These are phyloP conservation scores for Diaporthe eres DNA, from an alignment of 2,329 filamentous ascomycete genomes.

Conservation along the genomic window DNA sequence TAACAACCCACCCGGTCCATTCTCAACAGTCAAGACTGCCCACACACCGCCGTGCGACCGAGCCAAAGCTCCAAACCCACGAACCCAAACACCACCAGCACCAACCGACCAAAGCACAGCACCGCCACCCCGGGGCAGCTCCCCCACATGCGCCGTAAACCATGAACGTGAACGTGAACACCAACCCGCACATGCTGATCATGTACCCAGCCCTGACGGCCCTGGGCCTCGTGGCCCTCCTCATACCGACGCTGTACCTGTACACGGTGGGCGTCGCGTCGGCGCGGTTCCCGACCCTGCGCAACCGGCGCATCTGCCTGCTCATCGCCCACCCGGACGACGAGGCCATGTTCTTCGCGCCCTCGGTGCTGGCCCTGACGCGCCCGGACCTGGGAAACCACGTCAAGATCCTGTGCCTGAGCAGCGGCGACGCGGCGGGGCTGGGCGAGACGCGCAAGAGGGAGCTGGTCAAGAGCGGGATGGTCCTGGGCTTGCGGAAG, in stretches of 20 bases:
- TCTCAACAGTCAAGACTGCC: background rate
- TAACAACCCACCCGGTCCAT: background rate
- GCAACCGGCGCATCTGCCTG: conserved; percentile 89
- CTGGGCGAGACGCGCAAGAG: conserved; percentile 85
- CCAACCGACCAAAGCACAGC: background rate
- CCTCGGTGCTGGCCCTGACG: conserved; percentile 87
- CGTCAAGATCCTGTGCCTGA: conserved; percentile 93
- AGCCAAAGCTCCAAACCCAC: too few species aligned
- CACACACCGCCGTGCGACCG: background rate
- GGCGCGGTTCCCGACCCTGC: conserved; percentile 74
- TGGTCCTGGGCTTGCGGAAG: conserved; percentile 79
- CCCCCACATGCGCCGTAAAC: conserved; percentile 22
- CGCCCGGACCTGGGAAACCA: conserved; percentile 86
- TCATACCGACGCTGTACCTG: conserved; percentile 65
- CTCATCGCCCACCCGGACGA: conserved; percentile 98
- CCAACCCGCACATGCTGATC: conserved; percentile 8
- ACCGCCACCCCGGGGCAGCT: background rate
- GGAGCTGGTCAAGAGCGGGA: conserved; percentile 86
- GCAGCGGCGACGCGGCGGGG: conserved; percentile 89
- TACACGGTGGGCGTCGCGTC: conserved; percentile 63
- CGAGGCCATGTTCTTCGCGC: conserved; percentile 99
- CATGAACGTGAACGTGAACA: conserved; percentile 8
- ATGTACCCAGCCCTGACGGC: conserved; percentile 47
- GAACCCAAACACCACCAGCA: background rate
- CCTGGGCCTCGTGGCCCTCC: conserved; percentile 54